phyloP scores from a whole-genome alignment of 148 eudicot species.

The Hydrangea macrophylla region DNA sequence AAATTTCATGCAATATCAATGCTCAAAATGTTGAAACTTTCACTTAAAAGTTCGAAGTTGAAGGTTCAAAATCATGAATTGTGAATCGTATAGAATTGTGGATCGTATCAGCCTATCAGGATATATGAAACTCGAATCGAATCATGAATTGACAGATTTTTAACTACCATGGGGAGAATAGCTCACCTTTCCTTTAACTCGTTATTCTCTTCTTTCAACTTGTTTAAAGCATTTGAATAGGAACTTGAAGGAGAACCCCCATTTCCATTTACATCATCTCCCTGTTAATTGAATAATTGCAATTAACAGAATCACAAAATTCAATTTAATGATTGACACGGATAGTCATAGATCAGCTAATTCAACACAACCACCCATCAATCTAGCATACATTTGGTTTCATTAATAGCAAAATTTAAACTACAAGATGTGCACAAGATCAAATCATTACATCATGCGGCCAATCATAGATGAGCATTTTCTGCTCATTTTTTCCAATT shows the following conservation, averaged over 20 bases:
- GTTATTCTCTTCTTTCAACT: constrained; percentile 51
- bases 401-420: constrained; percentile 1
- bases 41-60: no score
- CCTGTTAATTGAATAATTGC: constrained; percentile 31
- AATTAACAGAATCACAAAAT: not conserved
- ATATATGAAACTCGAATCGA: no score
- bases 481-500: no score
- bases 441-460: no score
- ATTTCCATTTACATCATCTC: constrained; percentile 19
- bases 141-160: no score
- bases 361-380: not conserved
- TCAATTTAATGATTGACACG: not conserved
- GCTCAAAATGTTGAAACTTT: no score
- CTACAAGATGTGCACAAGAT: not conserved
- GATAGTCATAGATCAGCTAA: not conserved
- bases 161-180: not conserved
- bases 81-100: no score
- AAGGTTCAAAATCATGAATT: no score
- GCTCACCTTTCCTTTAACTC: constrained; percentile 50
- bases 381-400: not conserved
- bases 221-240: constrained; percentile 24
- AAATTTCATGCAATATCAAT: no score
- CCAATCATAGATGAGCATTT: no score
- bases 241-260: constrained; percentile 16
- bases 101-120: no score